Percentiles rank a stretch among this genome's conserved stretches.
Conservation (phyloP, 257 asterid genomes). For the Sherardia arvensis region DNA sequence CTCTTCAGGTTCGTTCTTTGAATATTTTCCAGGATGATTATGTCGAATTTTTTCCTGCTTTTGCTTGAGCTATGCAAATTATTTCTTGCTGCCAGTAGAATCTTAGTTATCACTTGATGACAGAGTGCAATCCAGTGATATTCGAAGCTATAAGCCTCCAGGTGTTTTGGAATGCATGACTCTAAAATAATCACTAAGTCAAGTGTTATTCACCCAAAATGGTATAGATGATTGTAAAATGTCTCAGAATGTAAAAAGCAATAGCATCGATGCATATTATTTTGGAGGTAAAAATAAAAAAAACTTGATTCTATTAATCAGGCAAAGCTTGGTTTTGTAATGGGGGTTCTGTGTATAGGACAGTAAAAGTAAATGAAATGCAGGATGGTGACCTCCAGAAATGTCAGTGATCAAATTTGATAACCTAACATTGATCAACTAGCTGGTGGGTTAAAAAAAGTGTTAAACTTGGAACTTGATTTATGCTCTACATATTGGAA, state of each 20-base stretch:
- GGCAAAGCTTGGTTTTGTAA: not conserved
- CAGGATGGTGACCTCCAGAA: not conserved
- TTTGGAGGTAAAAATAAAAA: not conserved
- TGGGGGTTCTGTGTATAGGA: not conserved
- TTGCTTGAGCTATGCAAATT: not conserved
- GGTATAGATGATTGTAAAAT: not conserved
- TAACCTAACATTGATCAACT: not conserved
- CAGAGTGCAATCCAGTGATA: too few relatives aligned
- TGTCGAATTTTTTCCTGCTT: not conserved
- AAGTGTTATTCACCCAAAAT: not conserved
- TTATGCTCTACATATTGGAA: not conserved
- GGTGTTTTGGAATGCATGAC: not conserved
- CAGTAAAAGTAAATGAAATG: not conserved
- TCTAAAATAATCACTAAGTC: not conserved
- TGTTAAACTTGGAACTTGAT: not conserved
- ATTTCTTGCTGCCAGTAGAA: not conserved
- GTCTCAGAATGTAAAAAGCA: not conserved
- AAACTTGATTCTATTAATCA: not conserved
- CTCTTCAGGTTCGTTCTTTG: slow-evolving; percentile 42
- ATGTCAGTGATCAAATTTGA: not conserved
- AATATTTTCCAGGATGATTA: not conserved
- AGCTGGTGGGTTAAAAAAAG: not conserved
- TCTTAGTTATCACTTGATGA: not conserved
- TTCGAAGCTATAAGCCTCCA: not conserved
- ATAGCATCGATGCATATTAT: not conserved